Conservation (phyloP, 106 monocot genomes). For the Dendrobium huoshanense region DNA sequence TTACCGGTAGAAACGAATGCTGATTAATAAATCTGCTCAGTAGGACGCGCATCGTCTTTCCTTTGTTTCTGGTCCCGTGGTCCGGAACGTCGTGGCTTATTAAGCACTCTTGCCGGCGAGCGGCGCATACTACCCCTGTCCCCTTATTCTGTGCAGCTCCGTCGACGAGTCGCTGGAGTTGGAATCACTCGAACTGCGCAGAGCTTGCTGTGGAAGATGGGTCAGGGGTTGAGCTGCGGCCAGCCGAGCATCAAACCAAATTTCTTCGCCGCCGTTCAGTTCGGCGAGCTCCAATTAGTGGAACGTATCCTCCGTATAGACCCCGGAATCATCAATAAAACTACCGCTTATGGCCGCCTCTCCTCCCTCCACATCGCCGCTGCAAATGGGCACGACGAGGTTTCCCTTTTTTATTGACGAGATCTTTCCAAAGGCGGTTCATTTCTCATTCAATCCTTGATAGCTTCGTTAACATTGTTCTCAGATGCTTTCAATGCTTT, state of each 20-base stretch:
- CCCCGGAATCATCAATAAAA: conserved; percentile 28
- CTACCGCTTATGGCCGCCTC: conserved; percentile 66
- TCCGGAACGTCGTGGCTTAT: background rate
- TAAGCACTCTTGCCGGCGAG: background rate
- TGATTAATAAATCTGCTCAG: background rate
- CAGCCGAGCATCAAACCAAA: conserved; percentile 47
- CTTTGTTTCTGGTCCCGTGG: background rate
- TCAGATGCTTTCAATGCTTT: conserved; percentile 61
- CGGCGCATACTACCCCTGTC: background rate
- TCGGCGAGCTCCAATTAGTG: conserved; percentile 44
- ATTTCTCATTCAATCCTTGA: background rate
- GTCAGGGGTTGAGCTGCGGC: conserved; percentile 63
- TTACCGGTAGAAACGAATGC: background rate
- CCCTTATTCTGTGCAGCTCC: background rate
- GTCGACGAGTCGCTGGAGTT: background rate
- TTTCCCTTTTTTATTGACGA: conserved; percentile 15
- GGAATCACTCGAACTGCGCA: background rate
- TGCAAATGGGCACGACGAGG: conserved; percentile 66
- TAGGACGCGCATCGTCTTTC: background rate
- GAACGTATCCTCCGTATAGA: conserved; percentile 25
- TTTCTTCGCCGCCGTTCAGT: conserved; percentile 58
- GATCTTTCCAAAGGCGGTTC: background rate
- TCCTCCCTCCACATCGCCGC: conserved; percentile 92
- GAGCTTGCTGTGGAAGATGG: conserved; percentile 35
- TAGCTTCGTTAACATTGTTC: background rate